Conservation (phyloP, 805 yeast species). For the Blastobotrys attinorum region DNA sequence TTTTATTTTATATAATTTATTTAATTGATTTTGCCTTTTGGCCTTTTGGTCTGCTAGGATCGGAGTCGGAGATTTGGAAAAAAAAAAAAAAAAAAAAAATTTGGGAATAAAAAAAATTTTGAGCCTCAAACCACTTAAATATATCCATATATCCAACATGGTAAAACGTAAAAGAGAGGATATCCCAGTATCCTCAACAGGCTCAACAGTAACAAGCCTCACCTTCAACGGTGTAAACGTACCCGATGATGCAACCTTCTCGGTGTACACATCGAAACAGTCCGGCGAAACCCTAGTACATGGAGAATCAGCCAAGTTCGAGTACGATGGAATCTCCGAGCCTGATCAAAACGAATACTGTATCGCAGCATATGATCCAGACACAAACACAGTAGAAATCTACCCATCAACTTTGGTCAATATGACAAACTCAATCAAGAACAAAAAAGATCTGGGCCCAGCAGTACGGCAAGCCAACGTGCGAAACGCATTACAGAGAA, state of each 20-base stretch:
- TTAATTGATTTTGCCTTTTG: too few relatives aligned
- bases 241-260: constrained; percentile 52
- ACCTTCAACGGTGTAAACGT: constrained; percentile 71
- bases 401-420: constrained; percentile 56
- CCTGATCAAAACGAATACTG: constrained; percentile 45
- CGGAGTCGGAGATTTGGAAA: background rate
- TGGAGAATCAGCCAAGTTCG: constrained; percentile 69
- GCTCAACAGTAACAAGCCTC: constrained; percentile 24
- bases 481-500: constrained; percentile 54
- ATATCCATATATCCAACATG: too few relatives aligned
- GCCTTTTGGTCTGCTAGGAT: too few relatives aligned
- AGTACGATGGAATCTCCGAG: constrained; percentile 51
- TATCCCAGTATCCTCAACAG: background rate
- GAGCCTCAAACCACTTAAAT: too few relatives aligned
- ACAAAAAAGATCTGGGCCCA: constrained; percentile 56
- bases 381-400: constrained; percentile 54
- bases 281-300: constrained; percentile 47
- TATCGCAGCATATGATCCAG: constrained; percentile 70
- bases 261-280: constrained; percentile 45
- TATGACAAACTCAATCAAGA: constrained; percentile 55
- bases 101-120: too few relatives aligned
- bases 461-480: constrained; percentile 48
- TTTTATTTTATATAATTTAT: too few relatives aligned
- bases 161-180: background rate
- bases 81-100: too few relatives aligned